Evolutionary conservation across 139 green algal genomes (phyloP).

Genomic region (Astrephomene gubernaculifera): DNA sequence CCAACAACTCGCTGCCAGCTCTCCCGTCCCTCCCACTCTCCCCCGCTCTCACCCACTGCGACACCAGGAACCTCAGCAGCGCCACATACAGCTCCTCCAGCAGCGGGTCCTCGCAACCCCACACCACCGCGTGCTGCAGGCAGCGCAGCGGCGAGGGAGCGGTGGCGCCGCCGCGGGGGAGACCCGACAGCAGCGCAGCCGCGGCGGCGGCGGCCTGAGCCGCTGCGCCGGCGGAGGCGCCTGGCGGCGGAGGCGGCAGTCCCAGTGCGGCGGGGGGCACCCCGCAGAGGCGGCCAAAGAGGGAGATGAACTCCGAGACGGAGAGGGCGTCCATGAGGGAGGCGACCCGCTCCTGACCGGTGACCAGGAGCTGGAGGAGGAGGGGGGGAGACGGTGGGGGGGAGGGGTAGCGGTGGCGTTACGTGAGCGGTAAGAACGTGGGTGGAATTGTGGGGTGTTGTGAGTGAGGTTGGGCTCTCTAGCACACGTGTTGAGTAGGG

Average conservation of each 20-base stretch:
- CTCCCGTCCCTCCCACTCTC: background rate
- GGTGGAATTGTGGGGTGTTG: no score
- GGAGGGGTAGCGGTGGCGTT: no score
- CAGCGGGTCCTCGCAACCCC: conserved; percentile 51
- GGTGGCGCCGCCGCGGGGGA: conserved; percentile 16
- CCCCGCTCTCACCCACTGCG: conserved; percentile 50
- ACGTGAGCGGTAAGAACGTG: no score
- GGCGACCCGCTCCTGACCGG: conserved; percentile 15
- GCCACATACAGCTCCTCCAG: conserved; percentile 34
- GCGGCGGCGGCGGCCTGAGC: background rate
- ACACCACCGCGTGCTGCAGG: conserved; percentile 42
- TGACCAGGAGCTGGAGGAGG: background rate
- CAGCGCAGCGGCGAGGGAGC: conserved; percentile 12
- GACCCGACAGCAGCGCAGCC: background rate
- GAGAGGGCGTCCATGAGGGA: conserved; percentile 55
- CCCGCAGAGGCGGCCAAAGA: conserved; percentile 11
- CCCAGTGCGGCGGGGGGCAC: background rate
- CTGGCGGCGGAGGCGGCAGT: conserved; percentile 26
- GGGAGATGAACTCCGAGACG: conserved; percentile 47
- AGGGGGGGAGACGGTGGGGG: background rate
- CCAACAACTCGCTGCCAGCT: background rate
- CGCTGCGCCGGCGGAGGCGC: background rate
- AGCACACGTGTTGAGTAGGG: no score
- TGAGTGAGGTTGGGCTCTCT: no score
- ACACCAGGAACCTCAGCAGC: conserved; percentile 60